These are phyloP conservation scores for Penicillium occitanis DNA, from an alignment of 2,329 filamentous ascomycete genomes.

Conservation along the genomic window DNA sequence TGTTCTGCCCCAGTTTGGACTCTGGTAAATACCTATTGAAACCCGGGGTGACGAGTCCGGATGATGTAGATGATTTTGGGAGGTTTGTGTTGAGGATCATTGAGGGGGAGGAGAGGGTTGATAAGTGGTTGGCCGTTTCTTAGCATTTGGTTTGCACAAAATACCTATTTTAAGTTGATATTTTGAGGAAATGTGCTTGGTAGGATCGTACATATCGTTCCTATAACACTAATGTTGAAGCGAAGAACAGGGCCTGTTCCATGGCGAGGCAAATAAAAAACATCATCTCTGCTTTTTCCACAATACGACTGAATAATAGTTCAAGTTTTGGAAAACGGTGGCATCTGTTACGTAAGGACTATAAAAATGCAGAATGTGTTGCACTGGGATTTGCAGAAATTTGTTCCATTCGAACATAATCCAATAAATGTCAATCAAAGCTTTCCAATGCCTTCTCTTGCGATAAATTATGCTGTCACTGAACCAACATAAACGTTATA, in stretches of 20 bases:
- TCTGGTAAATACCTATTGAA: slow-evolving; percentile 1
- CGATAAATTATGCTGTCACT: not conserved
- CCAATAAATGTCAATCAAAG: not conserved
- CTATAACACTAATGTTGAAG: no score
- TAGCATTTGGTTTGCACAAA: not conserved
- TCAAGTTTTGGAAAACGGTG: not conserved
- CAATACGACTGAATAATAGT: not conserved
- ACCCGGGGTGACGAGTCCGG: not conserved
- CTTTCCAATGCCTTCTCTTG: not conserved
- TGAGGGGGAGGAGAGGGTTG: slow-evolving; percentile 9
- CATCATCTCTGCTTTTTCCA: not conserved
- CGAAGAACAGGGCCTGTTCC: not conserved
- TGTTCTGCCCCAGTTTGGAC: slow-evolving; percentile 19
- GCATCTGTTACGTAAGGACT: not conserved
- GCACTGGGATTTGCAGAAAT: not conserved
- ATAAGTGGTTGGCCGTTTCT: slow-evolving; percentile 14
- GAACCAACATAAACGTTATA: slow-evolving; percentile 38
- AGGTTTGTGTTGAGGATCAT: slow-evolving; percentile 19
- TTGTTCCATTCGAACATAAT: not conserved
- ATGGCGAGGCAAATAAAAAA: not conserved
- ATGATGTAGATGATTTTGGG: slow-evolving; percentile 22
- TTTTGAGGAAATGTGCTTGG: no score
- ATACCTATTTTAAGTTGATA: not conserved
- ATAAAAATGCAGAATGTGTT: not conserved
- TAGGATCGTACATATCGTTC: no score